Base-by-base conservation (phyloP, 2,329 filamentous ascomycete genomes). In the Penicillium verrucosum region DNA sequence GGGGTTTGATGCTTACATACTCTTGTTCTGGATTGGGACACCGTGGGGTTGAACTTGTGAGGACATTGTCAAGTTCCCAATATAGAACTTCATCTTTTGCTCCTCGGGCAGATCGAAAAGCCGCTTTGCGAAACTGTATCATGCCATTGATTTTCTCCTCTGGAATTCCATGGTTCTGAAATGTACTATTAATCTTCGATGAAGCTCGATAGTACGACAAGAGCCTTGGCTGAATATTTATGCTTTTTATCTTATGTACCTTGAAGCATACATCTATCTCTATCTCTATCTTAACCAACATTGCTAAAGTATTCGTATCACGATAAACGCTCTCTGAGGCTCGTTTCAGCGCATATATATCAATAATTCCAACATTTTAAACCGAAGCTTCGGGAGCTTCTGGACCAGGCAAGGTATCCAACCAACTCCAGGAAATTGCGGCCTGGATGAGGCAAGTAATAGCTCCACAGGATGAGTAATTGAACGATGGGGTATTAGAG, bases 11-110 rank as follows among this genome's bases (percentile, higher is more conserved):
- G 48, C 40, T 53, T 40, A 53, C 50, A 47, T 47, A 53, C 50
- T n/a, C 12, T 6, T 5, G 2, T 46, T 45, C 29, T 23, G 11
- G n/a, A 21, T 45, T 45, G 23, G 12, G 18, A 21, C 12, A n/a
- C 4, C 4, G n/a, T 18, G 8, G 18, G 29, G 27, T 7, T 46
- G 27, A 7, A 21, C 7, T 32, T 32, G 30, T 5, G 10, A 44
- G 16, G 6, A 36, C 8, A 25, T 12, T 18, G 18, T 18, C 18
- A 18, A 18, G 18, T 68, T 68, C 10, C 63, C 66, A 14, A 70
- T 77, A 56, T 72, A 77, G 4, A 73, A 71, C 10, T 75, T 70
- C 70, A 78, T 73, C 59, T 79, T 80, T 58, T 72, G 71, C 32
- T 76, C 70, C 5, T 73, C 68, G 0, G 73, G 65, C 2, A 77